These are phyloP conservation scores for Xylaria sp. DNA, from an alignment of 2,329 filamentous ascomycete genomes.

Conservation along the genomic window DNA sequence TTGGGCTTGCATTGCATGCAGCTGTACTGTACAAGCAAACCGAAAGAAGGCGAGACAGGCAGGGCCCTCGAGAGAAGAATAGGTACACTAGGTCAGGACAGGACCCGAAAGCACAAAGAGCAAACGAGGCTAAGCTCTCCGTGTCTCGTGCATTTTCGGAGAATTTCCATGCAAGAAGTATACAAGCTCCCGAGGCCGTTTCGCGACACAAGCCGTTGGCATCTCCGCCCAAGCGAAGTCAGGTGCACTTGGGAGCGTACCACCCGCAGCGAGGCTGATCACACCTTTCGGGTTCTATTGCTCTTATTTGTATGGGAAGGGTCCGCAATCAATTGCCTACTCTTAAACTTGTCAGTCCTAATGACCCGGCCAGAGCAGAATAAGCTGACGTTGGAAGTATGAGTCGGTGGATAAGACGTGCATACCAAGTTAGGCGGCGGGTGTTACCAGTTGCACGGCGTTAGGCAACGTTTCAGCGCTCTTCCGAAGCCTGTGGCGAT, in stretches of 20 bases:
- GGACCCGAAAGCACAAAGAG: not conserved
- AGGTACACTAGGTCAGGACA: not conserved
- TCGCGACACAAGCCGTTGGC: constrained; percentile 20
- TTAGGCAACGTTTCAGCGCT: not conserved
- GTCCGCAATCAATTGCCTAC: not conserved
- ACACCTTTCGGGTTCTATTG: not conserved
- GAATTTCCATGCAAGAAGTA: constrained; percentile 33
- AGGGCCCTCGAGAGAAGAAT: not conserved
- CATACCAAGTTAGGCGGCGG: not conserved
- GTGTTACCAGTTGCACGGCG: not conserved
- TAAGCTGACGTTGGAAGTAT: not conserved
- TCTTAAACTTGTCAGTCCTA: not conserved
- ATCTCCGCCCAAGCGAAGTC: constrained; percentile 10
- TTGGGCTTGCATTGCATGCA: constrained; percentile 18
- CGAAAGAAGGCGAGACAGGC: not conserved
- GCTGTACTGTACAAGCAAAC: constrained; percentile 15
- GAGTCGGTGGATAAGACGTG: constrained; percentile 5
- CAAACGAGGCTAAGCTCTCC: constrained; percentile 7
- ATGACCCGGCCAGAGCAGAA: not conserved
- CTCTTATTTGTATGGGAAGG: not conserved
- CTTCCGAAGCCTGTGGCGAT: not conserved
- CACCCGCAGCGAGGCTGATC: not conserved
- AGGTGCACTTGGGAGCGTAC: constrained; percentile 5
- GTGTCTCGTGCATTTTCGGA: constrained; percentile 29
- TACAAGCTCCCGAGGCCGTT: constrained; percentile 29